phyloP scores from a whole-genome alignment of 176 grass and related monocot species.

The Phragmites australis region DNA sequence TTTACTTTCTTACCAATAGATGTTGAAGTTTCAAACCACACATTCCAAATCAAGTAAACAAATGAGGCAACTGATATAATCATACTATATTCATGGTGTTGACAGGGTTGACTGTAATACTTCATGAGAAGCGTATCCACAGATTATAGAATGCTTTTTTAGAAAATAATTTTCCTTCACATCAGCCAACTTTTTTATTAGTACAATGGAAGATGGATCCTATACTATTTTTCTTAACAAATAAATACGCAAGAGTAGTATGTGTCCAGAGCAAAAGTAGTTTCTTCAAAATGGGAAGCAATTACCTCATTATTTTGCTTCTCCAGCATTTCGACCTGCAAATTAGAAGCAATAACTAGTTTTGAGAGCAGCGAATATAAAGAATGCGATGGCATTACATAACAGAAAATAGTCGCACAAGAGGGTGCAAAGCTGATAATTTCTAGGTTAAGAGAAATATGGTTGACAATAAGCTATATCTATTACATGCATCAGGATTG shows the following conservation, averaged over 20 bases:
- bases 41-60: conserved; percentile 14
- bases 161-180: background rate
- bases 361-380: conserved; percentile 7
- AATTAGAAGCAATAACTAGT: conserved; percentile 29
- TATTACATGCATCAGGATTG: background rate
- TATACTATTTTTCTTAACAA: background rate
- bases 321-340: conserved; percentile 60
- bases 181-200: background rate
- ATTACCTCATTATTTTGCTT: conserved; percentile 73
- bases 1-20: conserved; percentile 7
- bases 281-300: conserved; percentile 25
- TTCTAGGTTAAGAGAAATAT: background rate
- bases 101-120: conserved; percentile 22
- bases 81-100: conserved; percentile 23
- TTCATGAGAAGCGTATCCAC: background rate
- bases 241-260: conserved; percentile 13
- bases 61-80: conserved; percentile 25
- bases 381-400: background rate
- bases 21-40: conserved; percentile 12
- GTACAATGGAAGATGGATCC: background rate
- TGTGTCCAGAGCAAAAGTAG: background rate
- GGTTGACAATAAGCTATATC: background rate
- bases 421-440: background rate
- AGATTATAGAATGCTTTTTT: background rate
- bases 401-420: background rate